These are phyloP conservation scores for Theileria orientalis DNA, from an alignment of 169 alveolate genomes.

Conservation along the genomic window DNA sequence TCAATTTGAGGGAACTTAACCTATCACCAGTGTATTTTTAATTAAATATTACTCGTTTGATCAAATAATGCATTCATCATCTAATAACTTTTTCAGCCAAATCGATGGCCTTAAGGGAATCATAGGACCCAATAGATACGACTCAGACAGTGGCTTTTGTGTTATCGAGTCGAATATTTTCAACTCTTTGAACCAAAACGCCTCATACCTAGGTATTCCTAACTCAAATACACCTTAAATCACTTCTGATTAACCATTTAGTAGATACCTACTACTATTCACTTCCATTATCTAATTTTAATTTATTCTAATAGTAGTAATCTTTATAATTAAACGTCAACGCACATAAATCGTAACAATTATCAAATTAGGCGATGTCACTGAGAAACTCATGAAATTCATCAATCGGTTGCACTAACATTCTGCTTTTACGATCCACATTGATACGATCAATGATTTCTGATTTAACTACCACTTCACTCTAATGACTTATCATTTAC, in stretches of 20 bases:
- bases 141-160: constrained; percentile 36
- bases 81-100: constrained; percentile 47
- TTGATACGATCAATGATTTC: too few species aligned
- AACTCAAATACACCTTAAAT: too few species aligned
- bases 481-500: too few species aligned
- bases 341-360: background rate
- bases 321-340: too few species aligned
- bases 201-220: constrained; percentile 58
- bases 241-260: too few species aligned
- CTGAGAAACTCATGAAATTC: constrained; percentile 45
- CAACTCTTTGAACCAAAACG: constrained; percentile 53
- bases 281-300: too few species aligned
- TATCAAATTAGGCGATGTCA: constrained; percentile 40
- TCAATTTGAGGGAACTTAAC: constrained; percentile 70
- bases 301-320: too few species aligned
- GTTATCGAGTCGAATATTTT: constrained; percentile 54
- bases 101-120: constrained; percentile 58
- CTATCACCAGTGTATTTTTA: constrained; percentile 60
- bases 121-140: constrained; percentile 44
- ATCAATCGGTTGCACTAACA: constrained; percentile 14
- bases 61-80: background rate
- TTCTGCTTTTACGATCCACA: too few species aligned
- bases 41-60: constrained; percentile 26
- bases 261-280: too few species aligned
- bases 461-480: too few species aligned